Evolutionary conservation across 1,284 basidiomycete genomes (phyloP).

Genomic region (Neotropicomus parvogracilis): DNA sequence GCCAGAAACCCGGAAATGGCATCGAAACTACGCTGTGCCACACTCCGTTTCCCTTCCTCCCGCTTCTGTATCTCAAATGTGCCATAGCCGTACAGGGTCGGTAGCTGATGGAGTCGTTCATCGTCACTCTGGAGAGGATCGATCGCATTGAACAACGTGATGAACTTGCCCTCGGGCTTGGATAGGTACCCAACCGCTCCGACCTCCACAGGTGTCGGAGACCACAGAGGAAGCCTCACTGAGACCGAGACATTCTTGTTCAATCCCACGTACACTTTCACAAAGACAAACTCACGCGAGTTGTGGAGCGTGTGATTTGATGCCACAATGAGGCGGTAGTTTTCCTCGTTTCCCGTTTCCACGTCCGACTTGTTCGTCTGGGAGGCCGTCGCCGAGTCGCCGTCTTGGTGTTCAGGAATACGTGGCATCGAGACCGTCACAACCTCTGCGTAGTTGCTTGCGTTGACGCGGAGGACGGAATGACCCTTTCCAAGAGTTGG

Average conservation of each 20-base stretch:
- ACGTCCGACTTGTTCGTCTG: constrained; percentile 44
- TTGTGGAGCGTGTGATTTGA: constrained; percentile 66
- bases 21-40: constrained; percentile 54
- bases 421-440: constrained; percentile 21
- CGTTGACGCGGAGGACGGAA: neutral
- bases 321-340: constrained; percentile 49
- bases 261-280: neutral
- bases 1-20: constrained; percentile 52
- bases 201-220: constrained; percentile 53
- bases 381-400: constrained; percentile 46
- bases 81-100: constrained; percentile 56
- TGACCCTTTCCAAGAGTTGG: neutral
- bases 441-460: neutral
- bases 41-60: constrained; percentile 50
- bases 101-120: constrained; percentile 37
- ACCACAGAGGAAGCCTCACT: constrained; percentile 74
- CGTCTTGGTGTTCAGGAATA: constrained; percentile 25
- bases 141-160: constrained; percentile 67
- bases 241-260: neutral
- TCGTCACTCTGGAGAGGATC: constrained; percentile 41
- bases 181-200: constrained; percentile 72
- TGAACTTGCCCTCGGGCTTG: constrained; percentile 59
- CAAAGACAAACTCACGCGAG: constrained; percentile 46
- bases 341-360: constrained; percentile 53
- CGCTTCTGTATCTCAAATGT: constrained; percentile 43